Percentiles rank a stretch among this genome's conserved stretches.
Evolutionary conservation across 1,284 basidiomycete species (phyloP).

Genomic region (Pascua guehoae): DNA sequence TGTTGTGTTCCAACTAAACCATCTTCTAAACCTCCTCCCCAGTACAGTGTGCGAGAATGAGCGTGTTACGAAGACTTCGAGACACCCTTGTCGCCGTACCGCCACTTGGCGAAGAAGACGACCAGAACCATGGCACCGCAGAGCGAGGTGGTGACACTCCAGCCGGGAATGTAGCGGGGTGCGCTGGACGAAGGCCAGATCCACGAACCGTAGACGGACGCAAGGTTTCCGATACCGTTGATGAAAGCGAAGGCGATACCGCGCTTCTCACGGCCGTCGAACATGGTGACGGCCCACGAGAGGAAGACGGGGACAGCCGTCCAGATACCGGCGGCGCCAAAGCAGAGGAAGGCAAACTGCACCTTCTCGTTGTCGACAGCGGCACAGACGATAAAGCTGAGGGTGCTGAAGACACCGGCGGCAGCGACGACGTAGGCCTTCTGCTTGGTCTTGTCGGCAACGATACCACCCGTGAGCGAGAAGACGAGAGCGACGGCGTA

Average conservation of each 20-base stretch:
- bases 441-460: constrained; percentile 20
- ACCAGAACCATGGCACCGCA: constrained; percentile 27
- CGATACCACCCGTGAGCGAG: constrained; percentile 15
- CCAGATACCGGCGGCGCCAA: constrained; percentile 24
- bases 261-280: constrained; percentile 18
- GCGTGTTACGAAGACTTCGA: not conserved
- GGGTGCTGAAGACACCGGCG: constrained; percentile 9
- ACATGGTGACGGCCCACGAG: constrained; percentile 20
- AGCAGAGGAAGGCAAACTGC: constrained; percentile 24
- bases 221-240: constrained; percentile 16
- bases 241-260: constrained; percentile 23
- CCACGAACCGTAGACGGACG: constrained; percentile 23
- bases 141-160: constrained; percentile 30
- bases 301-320: constrained; percentile 21
- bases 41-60: too few relatives aligned
- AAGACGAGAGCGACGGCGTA: constrained; percentile 22
- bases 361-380: constrained; percentile 10
- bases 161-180: constrained; percentile 19
- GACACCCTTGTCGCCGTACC: constrained; percentile 33
- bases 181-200: constrained; percentile 21
- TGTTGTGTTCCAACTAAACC: too few relatives aligned
- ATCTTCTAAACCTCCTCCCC: too few relatives aligned
- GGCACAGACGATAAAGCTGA: constrained; percentile 5
- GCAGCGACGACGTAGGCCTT: constrained; percentile 17
- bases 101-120: constrained; percentile 25